Evolutionary conservation across 192 early-diverging fungal genomes (phyloP), one percentile per base, ranked within the genome.

Genomic region (Podila epigama): DNA sequence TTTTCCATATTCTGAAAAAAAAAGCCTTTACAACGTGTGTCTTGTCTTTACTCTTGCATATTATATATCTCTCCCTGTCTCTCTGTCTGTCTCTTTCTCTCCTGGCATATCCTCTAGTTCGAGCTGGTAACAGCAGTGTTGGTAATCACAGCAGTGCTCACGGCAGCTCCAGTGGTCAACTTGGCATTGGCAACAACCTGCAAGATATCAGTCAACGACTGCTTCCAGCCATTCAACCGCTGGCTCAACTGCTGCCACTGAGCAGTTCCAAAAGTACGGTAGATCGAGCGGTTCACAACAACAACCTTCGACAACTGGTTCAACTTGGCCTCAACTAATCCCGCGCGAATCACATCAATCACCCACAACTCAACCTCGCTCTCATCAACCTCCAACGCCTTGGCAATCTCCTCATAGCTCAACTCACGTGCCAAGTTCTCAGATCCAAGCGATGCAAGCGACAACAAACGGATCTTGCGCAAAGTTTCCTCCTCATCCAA

Each of bases 361-460:
- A 95, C 89, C 95, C 95, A 98, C 85, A 95, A 79, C 85, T 98
- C 97, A 12, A 98, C 95, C 32, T 96, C 93, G 18, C 83, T 86
- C 58, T 88, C 88, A 15, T 85, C 79, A 55, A 98, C 88, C 54
- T 88, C 88, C 33, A 98, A 84, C 4, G 89, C 90, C 54, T 84
- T 79, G 41, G 92, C 87, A 53, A 98, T 89, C n/a, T 84, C 77
- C 53, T 69, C 59, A 77, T 96, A 97, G 39, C 89, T 79, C 69
- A 98, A 82, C 53, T 87, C 87, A 36, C 89, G 75, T 31, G 83
- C 80, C 40, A 95, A 80, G 58, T 90, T 84, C 39, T 84, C 84
- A 8, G 92, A 91, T 12, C 91, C 93, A 28, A 96, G 75, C 22
- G 88, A 87, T 3, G 93, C 92, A 51, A 98, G 79, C 0, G 92